Percentiles rank a stretch among this genome's conserved stretches.
These are phyloP conservation scores for Backusella luteola DNA, from an alignment of 192 early-diverging fungal species.

Conservation along the genomic window DNA sequence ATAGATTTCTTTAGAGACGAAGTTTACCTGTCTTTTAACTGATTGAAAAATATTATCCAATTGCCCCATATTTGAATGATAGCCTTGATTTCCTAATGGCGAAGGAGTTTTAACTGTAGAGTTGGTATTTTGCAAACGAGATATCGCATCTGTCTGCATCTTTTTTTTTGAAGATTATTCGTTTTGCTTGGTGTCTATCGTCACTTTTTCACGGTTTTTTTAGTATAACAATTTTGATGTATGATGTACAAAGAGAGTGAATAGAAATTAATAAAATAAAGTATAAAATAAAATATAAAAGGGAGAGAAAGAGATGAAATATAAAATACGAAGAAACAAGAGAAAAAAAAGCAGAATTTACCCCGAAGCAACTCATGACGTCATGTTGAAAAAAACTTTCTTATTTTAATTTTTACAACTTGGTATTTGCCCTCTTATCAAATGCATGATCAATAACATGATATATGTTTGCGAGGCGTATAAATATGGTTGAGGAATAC, in stretches of 20 bases:
- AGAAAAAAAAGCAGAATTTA: neutral
- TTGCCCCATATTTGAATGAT: constrained; percentile 10
- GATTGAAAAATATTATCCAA: constrained; percentile 11
- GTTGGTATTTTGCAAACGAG: constrained; percentile 1
- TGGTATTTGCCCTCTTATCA: neutral
- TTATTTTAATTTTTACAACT: neutral
- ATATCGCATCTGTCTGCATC: constrained; percentile 11
- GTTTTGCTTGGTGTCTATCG: neutral
- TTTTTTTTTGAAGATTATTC: neutral
- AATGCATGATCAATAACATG: constrained; percentile 8
- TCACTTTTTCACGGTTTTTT: neutral
- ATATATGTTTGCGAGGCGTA: neutral
- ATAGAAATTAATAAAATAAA: neutral
- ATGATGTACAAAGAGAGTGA: neutral
- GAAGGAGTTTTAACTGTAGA: constrained; percentile 19
- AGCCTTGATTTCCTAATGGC: constrained; percentile 4
- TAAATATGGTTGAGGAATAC: constrained; percentile 7
- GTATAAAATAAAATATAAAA: constrained; percentile 1
- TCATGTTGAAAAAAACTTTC: neutral
- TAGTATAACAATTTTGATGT: neutral
- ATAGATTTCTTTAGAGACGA: neutral
- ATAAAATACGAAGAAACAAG: constrained; percentile 6
- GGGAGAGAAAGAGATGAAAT: constrained; percentile 7
- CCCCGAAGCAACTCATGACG: neutral
- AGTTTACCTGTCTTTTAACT: constrained; percentile 7